Base-by-base conservation (phyloP, 306 rosid genomes). In the Castanea mollissima region DNA sequence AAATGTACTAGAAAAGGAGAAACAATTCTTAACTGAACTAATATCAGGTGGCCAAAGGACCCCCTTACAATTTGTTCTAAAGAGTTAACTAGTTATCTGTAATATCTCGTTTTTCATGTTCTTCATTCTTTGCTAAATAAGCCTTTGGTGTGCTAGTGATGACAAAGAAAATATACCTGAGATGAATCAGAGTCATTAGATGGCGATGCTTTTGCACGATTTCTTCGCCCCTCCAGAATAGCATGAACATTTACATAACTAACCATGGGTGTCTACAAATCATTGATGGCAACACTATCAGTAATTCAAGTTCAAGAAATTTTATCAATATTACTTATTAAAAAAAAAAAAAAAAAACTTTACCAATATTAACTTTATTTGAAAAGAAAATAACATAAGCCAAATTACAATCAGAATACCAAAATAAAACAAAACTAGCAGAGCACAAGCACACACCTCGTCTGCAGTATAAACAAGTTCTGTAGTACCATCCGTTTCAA, bases 171-270 rank as follows among this genome's bases (percentile, higher is more conserved):
- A 74, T 62, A 65, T 74, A 92, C 97, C 88, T 86, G 93, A 83
- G 88, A 83, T 60, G 94, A 75, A 55, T 83, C 91, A 76, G 88
- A 80, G 71, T 87, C 94, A 73, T 91, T 88, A 0, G 91, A 71
- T 12, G 91, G 62, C 18, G 89, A 83, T 75, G 93, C 88, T 80
- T 87, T 95, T 2, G 94, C 96, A n/a, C 96, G 98, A 81, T 67
- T 86, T 83, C 99, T 82, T 84, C 96, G 87, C 63, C 82, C 97
- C 12, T 95, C 98, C 32, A 95, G 83, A 23, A 95, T 79, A 57
- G 94, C 99, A 79, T 93, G 98, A 59, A 93, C 99, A 88, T 95
- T 95, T 57, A 95, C 97, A 84, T 93, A 93, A 73, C 94, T 90
- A 31, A 95, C 83, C 93, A 93, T 95, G 23, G 99, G 99, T 11